phyloP scores from a whole-genome alignment of 1,284 basidiomycete species.

The Trametes sp. region DNA sequence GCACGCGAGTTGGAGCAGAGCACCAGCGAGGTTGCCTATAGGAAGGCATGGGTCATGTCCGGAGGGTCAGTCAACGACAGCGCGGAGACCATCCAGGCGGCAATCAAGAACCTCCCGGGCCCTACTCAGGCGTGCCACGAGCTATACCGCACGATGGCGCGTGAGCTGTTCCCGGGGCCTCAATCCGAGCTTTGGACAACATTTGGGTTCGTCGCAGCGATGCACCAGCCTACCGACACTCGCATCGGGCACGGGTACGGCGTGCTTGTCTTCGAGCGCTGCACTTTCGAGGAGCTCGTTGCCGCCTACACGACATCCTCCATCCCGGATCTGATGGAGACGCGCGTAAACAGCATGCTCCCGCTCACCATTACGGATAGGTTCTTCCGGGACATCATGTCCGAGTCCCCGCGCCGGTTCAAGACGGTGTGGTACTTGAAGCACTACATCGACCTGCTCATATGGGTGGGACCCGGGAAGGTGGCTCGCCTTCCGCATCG shows the following conservation, averaged over 20 bases:
- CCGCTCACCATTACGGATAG: slow-evolving; percentile 1
- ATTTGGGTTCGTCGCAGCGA: not conserved
- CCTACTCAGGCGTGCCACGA: not conserved
- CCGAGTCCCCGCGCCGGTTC: slow-evolving; percentile 13
- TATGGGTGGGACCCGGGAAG: slow-evolving; percentile 21
- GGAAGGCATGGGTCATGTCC: not conserved
- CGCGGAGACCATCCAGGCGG: not conserved
- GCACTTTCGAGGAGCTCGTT: not conserved
- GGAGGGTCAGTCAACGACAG: not conserved
- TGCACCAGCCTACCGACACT: not conserved
- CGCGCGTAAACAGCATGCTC: no score
- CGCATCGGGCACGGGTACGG: not conserved
- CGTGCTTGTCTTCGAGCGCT: not conserved
- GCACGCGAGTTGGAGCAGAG: not conserved
- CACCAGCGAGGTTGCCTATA: not conserved
- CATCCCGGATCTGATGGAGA: no score
- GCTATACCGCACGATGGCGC: not conserved
- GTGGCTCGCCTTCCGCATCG: slow-evolving; percentile 8
- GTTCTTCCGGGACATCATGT: slow-evolving; percentile 40
- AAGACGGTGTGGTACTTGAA: slow-evolving; percentile 52
- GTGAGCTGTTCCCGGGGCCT: not conserved
- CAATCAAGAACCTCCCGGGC: not conserved
- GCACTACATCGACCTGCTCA: slow-evolving; percentile 35
- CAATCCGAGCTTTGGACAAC: not conserved
- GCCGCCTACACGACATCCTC: not conserved